A percentile compares a stretch with the other conserved stretches of the same genome.
Evolutionary conservation across 768 basidiomycete genomes (phyloP).

Genomic region (Naganishia friedmannii): DNA sequence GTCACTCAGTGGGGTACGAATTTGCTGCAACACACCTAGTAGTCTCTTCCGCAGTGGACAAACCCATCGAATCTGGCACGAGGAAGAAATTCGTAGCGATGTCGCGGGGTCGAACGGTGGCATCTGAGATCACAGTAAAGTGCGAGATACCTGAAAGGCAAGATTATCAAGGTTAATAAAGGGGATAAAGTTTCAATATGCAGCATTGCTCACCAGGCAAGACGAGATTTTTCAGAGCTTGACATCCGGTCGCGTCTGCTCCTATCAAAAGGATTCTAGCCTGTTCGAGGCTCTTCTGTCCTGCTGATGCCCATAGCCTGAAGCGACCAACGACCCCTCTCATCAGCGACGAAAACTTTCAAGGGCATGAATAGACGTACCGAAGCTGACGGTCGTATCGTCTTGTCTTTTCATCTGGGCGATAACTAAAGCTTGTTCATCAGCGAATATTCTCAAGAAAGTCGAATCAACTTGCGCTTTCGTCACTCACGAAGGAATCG

Average conservation of each 20-base stretch:
- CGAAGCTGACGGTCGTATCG: constrained; percentile 93
- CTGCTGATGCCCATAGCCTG: constrained; percentile 89
- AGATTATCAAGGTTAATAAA: background rate
- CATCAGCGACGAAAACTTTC: background rate
- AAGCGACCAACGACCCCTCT: background rate
- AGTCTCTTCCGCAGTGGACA: constrained; percentile 72
- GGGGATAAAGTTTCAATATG: background rate
- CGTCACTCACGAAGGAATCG: constrained; percentile 44
- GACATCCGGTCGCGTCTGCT: constrained; percentile 76
- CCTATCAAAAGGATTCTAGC: constrained; percentile 77
- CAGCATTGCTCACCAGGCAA: constrained; percentile 64
- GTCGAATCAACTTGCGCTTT: background rate
- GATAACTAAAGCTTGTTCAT: constrained; percentile 53
- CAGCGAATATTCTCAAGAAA: background rate
- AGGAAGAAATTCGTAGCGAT: constrained; percentile 97
- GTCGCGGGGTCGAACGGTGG: constrained; percentile 65
- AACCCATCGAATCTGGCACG: constrained; percentile 72
- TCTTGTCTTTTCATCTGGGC: constrained; percentile 80
- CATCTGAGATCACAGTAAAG: constrained; percentile 81
- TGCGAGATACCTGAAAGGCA: constrained; percentile 68
- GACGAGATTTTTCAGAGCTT: constrained; percentile 92
- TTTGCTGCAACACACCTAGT: constrained; percentile 55
- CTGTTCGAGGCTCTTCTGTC: constrained; percentile 82
- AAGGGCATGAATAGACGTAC: constrained; percentile 53
- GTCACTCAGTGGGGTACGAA: background rate